A percentile compares a stretch with the other conserved stretches of the same genome.
phyloP scores from a whole-genome alignment of 1,284 basidiomycete species.

The Earliella scabrosa region DNA sequence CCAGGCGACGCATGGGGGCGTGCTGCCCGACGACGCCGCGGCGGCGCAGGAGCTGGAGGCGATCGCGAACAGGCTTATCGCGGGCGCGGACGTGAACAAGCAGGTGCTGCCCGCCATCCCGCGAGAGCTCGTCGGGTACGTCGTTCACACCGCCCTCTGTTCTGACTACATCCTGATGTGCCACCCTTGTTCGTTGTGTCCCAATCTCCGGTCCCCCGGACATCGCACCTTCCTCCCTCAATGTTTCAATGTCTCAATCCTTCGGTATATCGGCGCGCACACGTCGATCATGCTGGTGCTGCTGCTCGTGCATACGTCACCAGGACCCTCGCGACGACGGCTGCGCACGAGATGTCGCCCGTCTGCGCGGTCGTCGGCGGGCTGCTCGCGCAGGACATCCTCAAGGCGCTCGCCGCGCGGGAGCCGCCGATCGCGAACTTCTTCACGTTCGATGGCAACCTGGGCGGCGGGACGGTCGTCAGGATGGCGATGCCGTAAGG shows the following conservation, averaged over 20 bases:
- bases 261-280: background rate
- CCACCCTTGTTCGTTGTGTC: background rate
- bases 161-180: background rate
- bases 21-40: slow-evolving; percentile 56
- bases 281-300: background rate
- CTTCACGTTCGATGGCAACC: slow-evolving; percentile 86
- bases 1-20: slow-evolving; percentile 59
- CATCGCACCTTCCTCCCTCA: background rate
- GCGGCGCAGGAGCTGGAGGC: slow-evolving; percentile 61
- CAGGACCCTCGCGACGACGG: slow-evolving; percentile 70
- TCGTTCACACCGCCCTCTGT: slow-evolving; percentile 11
- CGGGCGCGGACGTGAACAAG: slow-evolving; percentile 69
- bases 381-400: slow-evolving; percentile 91
- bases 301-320: background rate
- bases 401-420: slow-evolving; percentile 89
- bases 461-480: slow-evolving; percentile 73
- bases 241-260: background rate
- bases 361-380: slow-evolving; percentile 94
- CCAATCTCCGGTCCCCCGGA: slow-evolving; percentile 7
- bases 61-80: slow-evolving; percentile 64
- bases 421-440: slow-evolving; percentile 94
- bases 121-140: slow-evolving; percentile 61
- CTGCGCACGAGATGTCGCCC: slow-evolving; percentile 86
- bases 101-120: slow-evolving; percentile 64
- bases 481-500: slow-evolving; percentile 49